These are phyloP conservation scores for Neocucurbitaria cava DNA, from an alignment of 2,329 filamentous ascomycete species.

Conservation along the genomic window DNA sequence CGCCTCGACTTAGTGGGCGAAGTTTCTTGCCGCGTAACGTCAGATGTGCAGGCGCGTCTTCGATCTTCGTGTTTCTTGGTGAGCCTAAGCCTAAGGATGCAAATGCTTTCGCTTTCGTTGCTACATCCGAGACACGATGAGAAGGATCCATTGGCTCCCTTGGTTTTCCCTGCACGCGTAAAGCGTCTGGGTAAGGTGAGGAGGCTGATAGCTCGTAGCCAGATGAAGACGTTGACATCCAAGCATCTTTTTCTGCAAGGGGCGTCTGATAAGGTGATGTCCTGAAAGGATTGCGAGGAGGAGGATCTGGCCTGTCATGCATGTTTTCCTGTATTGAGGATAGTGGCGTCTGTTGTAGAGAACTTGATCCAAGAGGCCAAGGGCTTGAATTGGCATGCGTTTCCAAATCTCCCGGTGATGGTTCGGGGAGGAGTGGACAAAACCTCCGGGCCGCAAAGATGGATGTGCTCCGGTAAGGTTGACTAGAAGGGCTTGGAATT, in stretches of 20 bases:
- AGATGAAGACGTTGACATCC: not conserved
- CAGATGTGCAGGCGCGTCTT: not conserved
- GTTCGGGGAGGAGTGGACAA: slow-evolving; percentile 40
- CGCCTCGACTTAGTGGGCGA: slow-evolving; percentile 17
- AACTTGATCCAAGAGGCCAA: slow-evolving; percentile 7
- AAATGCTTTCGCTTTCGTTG: slow-evolving; percentile 32
- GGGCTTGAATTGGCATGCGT: slow-evolving; percentile 16
- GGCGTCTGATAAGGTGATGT: slow-evolving; percentile 16
- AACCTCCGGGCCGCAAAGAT: slow-evolving; percentile 21
- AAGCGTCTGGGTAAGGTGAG: not conserved
- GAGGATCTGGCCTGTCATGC: slow-evolving; percentile 11
- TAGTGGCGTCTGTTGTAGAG: slow-evolving; percentile 19
- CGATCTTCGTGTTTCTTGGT: slow-evolving; percentile 11
- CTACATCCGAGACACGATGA: slow-evolving; percentile 21
- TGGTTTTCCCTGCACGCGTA: not conserved
- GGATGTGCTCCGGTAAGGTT: slow-evolving; percentile 6
- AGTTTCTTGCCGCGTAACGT: slow-evolving; percentile 19
- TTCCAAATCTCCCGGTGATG: slow-evolving; percentile 28
- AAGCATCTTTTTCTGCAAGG: not conserved
- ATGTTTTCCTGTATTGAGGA: slow-evolving; percentile 27
- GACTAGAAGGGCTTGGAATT: not conserved
- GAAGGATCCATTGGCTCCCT: slow-evolving; percentile 3
- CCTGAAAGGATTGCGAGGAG: slow-evolving; percentile 28
- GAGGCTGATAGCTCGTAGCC: not conserved
- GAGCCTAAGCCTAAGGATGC: slow-evolving; percentile 24